Evolutionary conservation across 2,329 filamentous ascomycete species (phyloP).

Genomic region (Phyllosticta citribraziliensis): DNA sequence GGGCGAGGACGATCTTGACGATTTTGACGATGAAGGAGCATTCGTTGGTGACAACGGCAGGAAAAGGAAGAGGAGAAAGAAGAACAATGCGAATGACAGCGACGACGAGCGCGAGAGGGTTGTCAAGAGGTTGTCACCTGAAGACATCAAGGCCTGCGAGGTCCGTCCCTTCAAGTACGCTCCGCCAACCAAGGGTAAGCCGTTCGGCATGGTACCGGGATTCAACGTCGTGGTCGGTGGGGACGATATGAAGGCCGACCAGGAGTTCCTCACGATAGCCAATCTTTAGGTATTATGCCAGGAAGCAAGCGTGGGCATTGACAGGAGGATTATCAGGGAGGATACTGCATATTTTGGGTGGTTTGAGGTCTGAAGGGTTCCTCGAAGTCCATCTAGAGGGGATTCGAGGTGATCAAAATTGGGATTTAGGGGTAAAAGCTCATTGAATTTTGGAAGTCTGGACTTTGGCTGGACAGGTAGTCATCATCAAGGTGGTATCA

Average conservation of each 20-base stretch:
- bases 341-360: no score
- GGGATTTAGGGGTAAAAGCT: not conserved
- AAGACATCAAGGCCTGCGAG: not conserved
- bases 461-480: not conserved
- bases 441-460: not conserved
- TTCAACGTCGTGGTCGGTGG: not conserved
- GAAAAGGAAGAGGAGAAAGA: not conserved
- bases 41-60: not conserved
- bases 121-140: not conserved
- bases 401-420: no score
- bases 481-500: not conserved
- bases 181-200: slow-evolving; percentile 12
- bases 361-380: no score
- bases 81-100: not conserved
- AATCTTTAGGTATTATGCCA: not conserved
- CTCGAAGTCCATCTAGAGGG: no score
- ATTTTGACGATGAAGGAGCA: not conserved
- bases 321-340: no score
- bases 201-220: not conserved
- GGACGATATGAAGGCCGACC: not conserved
- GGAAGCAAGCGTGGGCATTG: no score
- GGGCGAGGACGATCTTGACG: not conserved
- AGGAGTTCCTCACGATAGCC: not conserved
- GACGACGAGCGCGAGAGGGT: slow-evolving; percentile 8
- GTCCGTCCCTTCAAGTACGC: slow-evolving; percentile 22